Evolutionary conservation across 1,284 basidiomycete genomes (phyloP).

Genomic region (Phylloboletellus chloephorus): DNA sequence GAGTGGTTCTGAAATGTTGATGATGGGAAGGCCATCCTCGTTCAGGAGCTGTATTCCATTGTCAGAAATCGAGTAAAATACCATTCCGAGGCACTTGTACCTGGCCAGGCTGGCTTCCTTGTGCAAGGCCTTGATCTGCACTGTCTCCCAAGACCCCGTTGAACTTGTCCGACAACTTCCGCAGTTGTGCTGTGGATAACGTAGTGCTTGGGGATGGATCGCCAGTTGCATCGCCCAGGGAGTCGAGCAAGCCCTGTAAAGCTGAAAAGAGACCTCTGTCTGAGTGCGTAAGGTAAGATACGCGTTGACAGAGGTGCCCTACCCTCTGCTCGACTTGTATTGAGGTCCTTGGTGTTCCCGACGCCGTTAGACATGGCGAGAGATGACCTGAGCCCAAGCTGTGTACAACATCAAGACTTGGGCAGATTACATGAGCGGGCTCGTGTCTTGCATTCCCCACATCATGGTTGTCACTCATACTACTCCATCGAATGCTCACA

Average conservation of each 20-base stretch:
- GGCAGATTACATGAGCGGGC: slow-evolving; percentile 18
- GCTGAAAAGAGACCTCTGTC: slow-evolving; percentile 31
- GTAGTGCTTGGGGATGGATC: slow-evolving; percentile 29
- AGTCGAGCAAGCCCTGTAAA: slow-evolving; percentile 48
- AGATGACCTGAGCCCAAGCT: background rate
- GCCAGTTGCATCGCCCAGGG: slow-evolving; percentile 38
- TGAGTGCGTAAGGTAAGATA: slow-evolving; percentile 7
- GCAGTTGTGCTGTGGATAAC: slow-evolving; percentile 45
- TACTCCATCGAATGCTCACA: slow-evolving; percentile 30
- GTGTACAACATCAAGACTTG: no score
- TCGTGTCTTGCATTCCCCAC: slow-evolving; percentile 11
- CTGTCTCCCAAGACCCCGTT: slow-evolving; percentile 54
- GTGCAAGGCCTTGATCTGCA: slow-evolving; percentile 32
- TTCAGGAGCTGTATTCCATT: slow-evolving; percentile 49
- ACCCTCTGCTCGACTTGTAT: slow-evolving; percentile 23
- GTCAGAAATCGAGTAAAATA: slow-evolving; percentile 16
- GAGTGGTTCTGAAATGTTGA: slow-evolving; percentile 67
- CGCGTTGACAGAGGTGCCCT: slow-evolving; percentile 6
- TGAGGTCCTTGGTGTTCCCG: slow-evolving; percentile 18
- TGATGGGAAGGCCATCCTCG: slow-evolving; percentile 71
- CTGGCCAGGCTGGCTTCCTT: slow-evolving; percentile 54
- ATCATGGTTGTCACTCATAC: slow-evolving; percentile 55
- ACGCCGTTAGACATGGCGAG: slow-evolving; percentile 20
- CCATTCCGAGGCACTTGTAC: slow-evolving; percentile 38
- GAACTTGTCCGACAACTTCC: slow-evolving; percentile 55